These are phyloP conservation scores for Umbellularia californica DNA, from an alignment of 164 flowering plant species.

Conservation along the genomic window DNA sequence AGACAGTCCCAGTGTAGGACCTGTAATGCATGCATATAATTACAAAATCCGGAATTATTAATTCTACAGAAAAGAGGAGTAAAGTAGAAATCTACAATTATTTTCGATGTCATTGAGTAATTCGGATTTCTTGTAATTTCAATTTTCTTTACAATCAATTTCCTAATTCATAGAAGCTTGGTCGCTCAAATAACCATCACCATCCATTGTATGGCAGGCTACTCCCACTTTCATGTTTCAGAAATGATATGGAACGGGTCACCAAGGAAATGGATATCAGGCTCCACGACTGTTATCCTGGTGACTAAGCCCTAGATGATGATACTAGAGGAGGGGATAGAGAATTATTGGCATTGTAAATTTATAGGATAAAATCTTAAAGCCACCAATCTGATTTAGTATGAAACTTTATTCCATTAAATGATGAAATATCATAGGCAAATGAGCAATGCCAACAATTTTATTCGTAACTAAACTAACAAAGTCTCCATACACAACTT, in stretches of 20 bases:
- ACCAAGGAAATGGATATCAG: not conserved
- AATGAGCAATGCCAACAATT: not conserved
- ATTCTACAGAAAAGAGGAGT: too few relatives aligned
- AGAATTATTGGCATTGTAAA: not conserved
- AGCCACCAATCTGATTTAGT: not conserved
- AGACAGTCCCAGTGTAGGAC: too few relatives aligned
- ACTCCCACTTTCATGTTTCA: not conserved
- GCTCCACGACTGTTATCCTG: not conserved
- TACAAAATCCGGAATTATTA: too few relatives aligned
- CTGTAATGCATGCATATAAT: too few relatives aligned
- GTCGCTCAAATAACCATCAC: too few relatives aligned
- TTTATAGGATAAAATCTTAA: not conserved
- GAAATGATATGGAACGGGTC: not conserved
- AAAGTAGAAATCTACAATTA: too few relatives aligned
- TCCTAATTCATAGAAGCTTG: too few relatives aligned
- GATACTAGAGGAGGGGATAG: not conserved
- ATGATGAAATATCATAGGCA: not conserved
- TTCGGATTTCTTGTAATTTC: too few relatives aligned
- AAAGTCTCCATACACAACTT: constrained; percentile 11
- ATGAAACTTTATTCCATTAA: not conserved
- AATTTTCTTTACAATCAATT: too few relatives aligned
- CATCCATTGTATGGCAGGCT: not conserved
- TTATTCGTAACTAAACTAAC: constrained; percentile 10
- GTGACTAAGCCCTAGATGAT: not conserved
- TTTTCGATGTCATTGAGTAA: too few relatives aligned